Evolutionary conservation across 495 filamentous ascomycete genomes (phyloP), one percentile per base, ranked within the genome.

Genomic region (Penicillium coffeae): DNA sequence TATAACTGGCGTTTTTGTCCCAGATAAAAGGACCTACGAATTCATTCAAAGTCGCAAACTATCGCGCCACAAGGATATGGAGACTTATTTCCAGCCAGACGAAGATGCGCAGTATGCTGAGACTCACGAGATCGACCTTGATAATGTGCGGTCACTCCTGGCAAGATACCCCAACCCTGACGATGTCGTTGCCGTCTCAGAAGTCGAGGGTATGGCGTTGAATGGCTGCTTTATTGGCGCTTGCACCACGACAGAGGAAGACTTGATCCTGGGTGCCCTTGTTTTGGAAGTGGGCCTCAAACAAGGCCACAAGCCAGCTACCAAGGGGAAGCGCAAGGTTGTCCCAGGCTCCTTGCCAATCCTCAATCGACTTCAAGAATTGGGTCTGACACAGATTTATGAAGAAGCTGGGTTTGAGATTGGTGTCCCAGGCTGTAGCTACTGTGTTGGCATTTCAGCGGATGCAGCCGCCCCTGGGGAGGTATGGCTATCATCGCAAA

Each of bases 211-310:
- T 0, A 69, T 63, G 42, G 21, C 52, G 3, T 47, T 78, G 2
- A 68, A 76, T 43, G 73, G 72, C 1, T 71, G 68, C 41, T 76
- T 78, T 40, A 75, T 77, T 8, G 74, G 73, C n/a, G 73, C 72
- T 6, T 74, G 74, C 53, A 78, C 72, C 0, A 76, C 73, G 0
- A 61, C 73, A 1, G 70, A 74, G 38, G 73, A 78, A 43, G 73
- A 77, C 42, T 48, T 76, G 1, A 66, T 75, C 16, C 44, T 75
- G 1, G 72, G 51, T 0, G 72, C 64, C 0, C 45, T 75, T 15
- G 66, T 74, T 0, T 53, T 74, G 0, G 68, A 72, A 38, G 36
- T 54, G 13, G 72, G 66, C 2, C 30, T 75, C n/a, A 47, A 61
- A 47, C 45, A 43, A 15, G 64, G 65, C 3, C 34, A 65, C 21